These are phyloP conservation scores for Hanseniaspora sp. DNA, from an alignment of 1,139 yeast genomes.

Conservation along the genomic window DNA sequence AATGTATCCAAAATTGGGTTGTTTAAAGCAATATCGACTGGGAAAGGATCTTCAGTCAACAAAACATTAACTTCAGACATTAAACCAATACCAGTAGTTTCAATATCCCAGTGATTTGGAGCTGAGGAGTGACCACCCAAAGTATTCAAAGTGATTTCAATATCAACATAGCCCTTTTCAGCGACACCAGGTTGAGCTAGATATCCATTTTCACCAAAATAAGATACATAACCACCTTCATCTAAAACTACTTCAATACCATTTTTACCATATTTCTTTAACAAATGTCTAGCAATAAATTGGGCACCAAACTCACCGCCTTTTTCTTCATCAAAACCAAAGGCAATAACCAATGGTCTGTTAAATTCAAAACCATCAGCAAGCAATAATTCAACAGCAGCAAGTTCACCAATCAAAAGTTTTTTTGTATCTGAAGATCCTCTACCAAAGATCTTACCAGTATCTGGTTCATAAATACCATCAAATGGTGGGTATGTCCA, in stretches of 20 bases:
- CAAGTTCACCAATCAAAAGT: conserved; percentile 45
- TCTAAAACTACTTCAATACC: conserved; percentile 50
- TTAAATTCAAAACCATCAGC: conserved; percentile 39
- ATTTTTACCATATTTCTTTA: conserved; percentile 43
- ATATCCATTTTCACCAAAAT: conserved; percentile 36
- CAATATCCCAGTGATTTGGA: conserved; percentile 39
- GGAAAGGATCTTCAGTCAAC: conserved; percentile 43
- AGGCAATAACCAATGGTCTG: conserved; percentile 47
- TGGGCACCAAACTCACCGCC: conserved; percentile 51
- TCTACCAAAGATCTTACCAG: conserved; percentile 45
- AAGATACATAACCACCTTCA: conserved; percentile 44
- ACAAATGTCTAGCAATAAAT: conserved; percentile 35
- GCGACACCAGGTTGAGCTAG: conserved; percentile 51
- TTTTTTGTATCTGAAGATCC: conserved; percentile 59
- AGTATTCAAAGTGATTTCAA: conserved; percentile 39
- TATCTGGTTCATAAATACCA: conserved; percentile 53
- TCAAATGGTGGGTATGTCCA: conserved; percentile 66
- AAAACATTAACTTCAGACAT: conserved; percentile 41
- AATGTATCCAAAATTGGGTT: conserved; percentile 42
- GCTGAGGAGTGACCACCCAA: conserved; percentile 66
- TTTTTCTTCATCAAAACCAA: conserved; percentile 68
- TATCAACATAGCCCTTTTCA: conserved; percentile 56
- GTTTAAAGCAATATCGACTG: conserved; percentile 34
- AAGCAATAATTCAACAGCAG: conserved; percentile 45
- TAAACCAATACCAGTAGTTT: conserved; percentile 66